Conservation (phyloP, 1,284 basidiomycete genomes). For the Bondarzewia mesenterica region DNA sequence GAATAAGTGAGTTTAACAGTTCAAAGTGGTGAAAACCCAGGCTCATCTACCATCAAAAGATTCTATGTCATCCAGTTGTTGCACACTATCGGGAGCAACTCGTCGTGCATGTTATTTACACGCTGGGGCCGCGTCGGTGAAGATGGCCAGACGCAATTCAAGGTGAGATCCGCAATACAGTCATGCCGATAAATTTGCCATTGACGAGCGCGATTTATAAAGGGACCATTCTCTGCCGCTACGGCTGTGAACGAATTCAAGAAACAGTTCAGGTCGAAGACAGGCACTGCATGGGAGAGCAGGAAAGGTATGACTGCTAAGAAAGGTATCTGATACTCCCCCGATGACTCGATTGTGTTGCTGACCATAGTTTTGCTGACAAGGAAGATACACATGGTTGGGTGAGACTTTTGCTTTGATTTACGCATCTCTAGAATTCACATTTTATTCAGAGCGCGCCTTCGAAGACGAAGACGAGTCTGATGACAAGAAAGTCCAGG, state of each 20-base stretch:
- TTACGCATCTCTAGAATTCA: not conserved
- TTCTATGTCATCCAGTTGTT: slow-evolving; percentile 61
- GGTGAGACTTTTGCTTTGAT: slow-evolving; percentile 25
- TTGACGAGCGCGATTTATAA: too few species aligned
- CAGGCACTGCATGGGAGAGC: slow-evolving; percentile 42
- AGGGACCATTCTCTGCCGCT: slow-evolving; percentile 28
- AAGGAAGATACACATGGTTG: slow-evolving; percentile 57
- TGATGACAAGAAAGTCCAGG: slow-evolving; percentile 30
- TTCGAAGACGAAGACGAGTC: slow-evolving; percentile 40
- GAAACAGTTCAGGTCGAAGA: slow-evolving; percentile 53
- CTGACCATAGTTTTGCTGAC: not conserved
- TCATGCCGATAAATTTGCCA: not conserved
- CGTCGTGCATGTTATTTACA: slow-evolving; percentile 36
- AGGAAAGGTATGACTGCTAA: slow-evolving; percentile 47
- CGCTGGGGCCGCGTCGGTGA: slow-evolving; percentile 61
- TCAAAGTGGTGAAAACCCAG: not conserved
- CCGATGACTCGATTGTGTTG: not conserved
- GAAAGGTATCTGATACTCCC: slow-evolving; percentile 29
- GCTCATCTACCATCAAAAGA: slow-evolving; percentile 20
- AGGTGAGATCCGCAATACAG: slow-evolving; percentile 27
- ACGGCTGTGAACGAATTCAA: slow-evolving; percentile 46
- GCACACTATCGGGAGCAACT: slow-evolving; percentile 37
- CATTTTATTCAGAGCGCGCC: slow-evolving; percentile 34
- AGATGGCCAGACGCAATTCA: slow-evolving; percentile 38
- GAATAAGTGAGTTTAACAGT: slow-evolving; percentile 46